Percentiles rank a stretch among this genome's conserved stretches.
phyloP scores from a whole-genome alignment of 176 grass and related monocot species.

The Typha latifolia region DNA sequence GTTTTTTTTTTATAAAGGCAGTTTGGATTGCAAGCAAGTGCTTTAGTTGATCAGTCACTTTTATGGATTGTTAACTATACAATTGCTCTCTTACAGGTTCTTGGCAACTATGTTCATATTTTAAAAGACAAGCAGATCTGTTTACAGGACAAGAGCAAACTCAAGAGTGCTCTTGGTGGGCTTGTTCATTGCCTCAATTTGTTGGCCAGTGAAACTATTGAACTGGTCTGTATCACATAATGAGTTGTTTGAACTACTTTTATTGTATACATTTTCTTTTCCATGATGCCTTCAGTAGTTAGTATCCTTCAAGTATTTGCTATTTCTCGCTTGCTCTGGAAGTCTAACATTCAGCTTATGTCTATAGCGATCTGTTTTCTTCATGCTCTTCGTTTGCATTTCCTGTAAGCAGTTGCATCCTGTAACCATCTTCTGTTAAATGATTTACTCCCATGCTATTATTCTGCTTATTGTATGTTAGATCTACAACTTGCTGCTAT shows the following conservation, averaged over 20 bases:
- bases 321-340: background rate
- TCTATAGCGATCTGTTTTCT: background rate
- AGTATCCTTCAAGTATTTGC: background rate
- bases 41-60: background rate
- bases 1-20: background rate
- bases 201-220: slow-evolving; percentile 36
- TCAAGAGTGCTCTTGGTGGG: slow-evolving; percentile 72
- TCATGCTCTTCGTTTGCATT: background rate
- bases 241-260: background rate
- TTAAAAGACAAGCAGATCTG: slow-evolving; percentile 68
- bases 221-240: slow-evolving; percentile 32
- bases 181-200: slow-evolving; percentile 73
- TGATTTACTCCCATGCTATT: background rate
- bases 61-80: background rate
- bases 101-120: slow-evolving; percentile 67
- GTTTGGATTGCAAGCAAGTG: background rate
- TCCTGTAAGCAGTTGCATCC: background rate
- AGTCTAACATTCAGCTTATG: background rate
- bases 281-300: background rate
- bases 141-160: slow-evolving; percentile 84
- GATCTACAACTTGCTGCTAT: background rate
- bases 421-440: no score
- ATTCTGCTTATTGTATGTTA: background rate
- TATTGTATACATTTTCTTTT: background rate
- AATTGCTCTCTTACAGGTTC: slow-evolving; percentile 40